Percentiles rank a stretch among this genome's conserved stretches.
These are phyloP conservation scores for Emmonsiellopsis sp. DNA, from an alignment of 2,329 filamentous ascomycete genomes.

Conservation along the genomic window DNA sequence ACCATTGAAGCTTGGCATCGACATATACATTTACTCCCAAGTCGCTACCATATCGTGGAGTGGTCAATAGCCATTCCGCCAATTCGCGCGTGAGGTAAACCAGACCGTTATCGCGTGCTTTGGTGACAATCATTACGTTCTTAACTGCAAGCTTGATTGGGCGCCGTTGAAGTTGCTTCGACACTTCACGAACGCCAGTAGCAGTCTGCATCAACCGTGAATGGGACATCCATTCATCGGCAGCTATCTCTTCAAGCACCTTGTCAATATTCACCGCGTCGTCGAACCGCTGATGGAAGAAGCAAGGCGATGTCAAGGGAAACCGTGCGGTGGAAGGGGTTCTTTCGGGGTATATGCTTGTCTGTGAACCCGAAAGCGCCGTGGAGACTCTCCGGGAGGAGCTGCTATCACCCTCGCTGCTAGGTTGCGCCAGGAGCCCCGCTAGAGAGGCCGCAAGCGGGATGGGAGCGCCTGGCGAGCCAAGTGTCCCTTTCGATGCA, in stretches of 20 bases:
- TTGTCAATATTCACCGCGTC: slow-evolving; percentile 91
- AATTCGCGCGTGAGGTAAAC: slow-evolving; percentile 83
- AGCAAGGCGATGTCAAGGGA: slow-evolving; percentile 82
- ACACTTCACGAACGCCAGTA: slow-evolving; percentile 88
- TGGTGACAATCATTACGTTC: slow-evolving; percentile 98
- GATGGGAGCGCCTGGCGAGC: slow-evolving; percentile 48
- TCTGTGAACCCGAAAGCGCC: slow-evolving; percentile 44
- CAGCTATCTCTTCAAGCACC: slow-evolving; percentile 86
- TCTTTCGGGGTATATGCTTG: slow-evolving; percentile 34
- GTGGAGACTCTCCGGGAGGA: slow-evolving; percentile 52
- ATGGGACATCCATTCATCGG: slow-evolving; percentile 82
- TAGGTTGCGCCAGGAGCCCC: slow-evolving; percentile 5
- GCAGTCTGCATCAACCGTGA: slow-evolving; percentile 91
- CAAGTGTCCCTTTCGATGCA: slow-evolving; percentile 41
- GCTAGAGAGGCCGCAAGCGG: slow-evolving; percentile 50
- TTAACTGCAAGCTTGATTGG: slow-evolving; percentile 86
- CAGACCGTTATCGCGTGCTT: slow-evolving; percentile 88
- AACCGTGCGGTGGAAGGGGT: slow-evolving; percentile 41
- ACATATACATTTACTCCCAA: slow-evolving; percentile 96
- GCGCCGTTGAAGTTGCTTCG: slow-evolving; percentile 83
- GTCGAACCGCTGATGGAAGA: slow-evolving; percentile 95
- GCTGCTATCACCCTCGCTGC: not conserved
- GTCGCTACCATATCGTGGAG: slow-evolving; percentile 79
- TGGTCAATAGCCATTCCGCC: slow-evolving; percentile 76
- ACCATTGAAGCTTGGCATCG: slow-evolving; percentile 84